Percentiles rank a stretch among this genome's conserved stretches.
Conservation (phyloP, 768 basidiomycete species). For the Ephemerocybe angulata region DNA sequence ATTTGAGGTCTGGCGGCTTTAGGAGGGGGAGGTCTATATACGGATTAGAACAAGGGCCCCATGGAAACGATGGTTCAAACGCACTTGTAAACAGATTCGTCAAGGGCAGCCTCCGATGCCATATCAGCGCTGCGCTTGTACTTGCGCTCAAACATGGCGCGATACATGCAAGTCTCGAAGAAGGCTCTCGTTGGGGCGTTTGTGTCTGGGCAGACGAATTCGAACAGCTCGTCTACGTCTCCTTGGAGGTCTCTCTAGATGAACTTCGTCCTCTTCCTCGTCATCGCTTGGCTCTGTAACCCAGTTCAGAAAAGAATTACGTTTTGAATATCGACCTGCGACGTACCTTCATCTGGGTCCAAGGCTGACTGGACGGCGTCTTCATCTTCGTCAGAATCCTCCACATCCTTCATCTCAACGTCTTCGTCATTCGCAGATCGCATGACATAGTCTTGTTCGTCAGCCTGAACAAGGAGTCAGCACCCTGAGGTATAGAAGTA, state of each 20-base stretch:
- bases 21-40: too few species aligned
- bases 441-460: slow-evolving; percentile 85
- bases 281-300: slow-evolving; percentile 41
- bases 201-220: slow-evolving; percentile 79
- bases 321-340: neutral
- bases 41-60: too few species aligned
- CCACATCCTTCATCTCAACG: too few species aligned
- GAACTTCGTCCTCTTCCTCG: slow-evolving; percentile 46
- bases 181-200: slow-evolving; percentile 81
- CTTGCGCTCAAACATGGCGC: slow-evolving; percentile 96
- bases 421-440: slow-evolving; percentile 65
- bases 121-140: slow-evolving; percentile 69
- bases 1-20: too few species aligned
- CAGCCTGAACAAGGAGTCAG: slow-evolving; percentile 40
- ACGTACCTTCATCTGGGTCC: slow-evolving; percentile 57
- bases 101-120: slow-evolving; percentile 62
- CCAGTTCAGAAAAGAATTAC: neutral
- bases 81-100: slow-evolving; percentile 80
- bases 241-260: slow-evolving; percentile 90
- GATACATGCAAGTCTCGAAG: slow-evolving; percentile 92
- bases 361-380: slow-evolving; percentile 73
- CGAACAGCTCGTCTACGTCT: slow-evolving; percentile 89
- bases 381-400: slow-evolving; percentile 74
- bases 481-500: neutral
- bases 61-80: slow-evolving; percentile 30